phyloP scores from a whole-genome alignment of 2,329 filamentous ascomycete genomes.

The Coleophoma cylindrospora region DNA sequence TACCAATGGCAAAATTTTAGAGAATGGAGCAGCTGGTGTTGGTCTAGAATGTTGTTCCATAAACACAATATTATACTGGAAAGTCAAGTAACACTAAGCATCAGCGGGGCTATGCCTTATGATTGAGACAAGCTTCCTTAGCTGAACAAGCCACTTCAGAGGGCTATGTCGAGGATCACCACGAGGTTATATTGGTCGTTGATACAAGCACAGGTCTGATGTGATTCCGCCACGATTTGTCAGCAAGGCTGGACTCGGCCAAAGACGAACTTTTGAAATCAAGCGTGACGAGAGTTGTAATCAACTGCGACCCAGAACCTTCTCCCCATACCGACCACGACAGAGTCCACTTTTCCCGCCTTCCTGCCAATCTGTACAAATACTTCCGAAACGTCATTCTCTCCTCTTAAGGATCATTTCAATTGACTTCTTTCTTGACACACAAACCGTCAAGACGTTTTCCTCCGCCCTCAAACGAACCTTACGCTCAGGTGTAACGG shows the following conservation, averaged over 20 bases:
- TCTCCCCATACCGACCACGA: conserved; percentile 9
- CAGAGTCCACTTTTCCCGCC: conserved; percentile 4
- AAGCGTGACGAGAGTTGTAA: conserved; percentile 4
- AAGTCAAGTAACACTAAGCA: too few species aligned
- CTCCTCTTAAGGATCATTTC: neutral
- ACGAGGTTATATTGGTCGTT: neutral
- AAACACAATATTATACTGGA: too few species aligned
- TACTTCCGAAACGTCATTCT: neutral
- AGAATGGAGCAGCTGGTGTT: too few species aligned
- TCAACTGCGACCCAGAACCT: conserved; percentile 10
- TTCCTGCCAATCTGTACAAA: neutral
- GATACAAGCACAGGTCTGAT: neutral
- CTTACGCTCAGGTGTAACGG: conserved; percentile 67
- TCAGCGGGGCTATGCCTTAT: neutral
- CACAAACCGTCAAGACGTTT: conserved; percentile 76
- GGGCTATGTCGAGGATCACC: too few species aligned
- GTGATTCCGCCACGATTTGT: neutral
- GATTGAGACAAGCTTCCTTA: neutral
- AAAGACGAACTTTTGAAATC: conserved; percentile 13
- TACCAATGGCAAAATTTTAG: too few species aligned
- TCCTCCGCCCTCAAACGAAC: conserved; percentile 74
- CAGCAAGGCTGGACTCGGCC: conserved; percentile 31
- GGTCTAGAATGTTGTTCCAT: too few species aligned
- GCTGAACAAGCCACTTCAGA: neutral
- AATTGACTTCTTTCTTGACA: neutral